Percentiles rank a stretch among this genome's conserved stretches.
phyloP scores from a whole-genome alignment of 495 filamentous ascomycete genomes.

The Letharia lupina region DNA sequence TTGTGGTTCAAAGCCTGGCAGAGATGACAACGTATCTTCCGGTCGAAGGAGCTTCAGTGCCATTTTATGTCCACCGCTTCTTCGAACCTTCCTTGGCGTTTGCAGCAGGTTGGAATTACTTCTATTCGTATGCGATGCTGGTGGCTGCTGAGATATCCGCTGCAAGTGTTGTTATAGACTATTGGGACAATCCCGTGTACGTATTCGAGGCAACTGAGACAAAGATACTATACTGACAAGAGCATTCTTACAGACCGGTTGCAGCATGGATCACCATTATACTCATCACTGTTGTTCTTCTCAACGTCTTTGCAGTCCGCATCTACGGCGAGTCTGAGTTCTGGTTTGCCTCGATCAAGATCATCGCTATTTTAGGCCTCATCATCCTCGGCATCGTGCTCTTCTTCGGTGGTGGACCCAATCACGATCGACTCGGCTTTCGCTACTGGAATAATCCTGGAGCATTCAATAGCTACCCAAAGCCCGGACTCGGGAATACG shows the following conservation, averaged over 20 bases:
- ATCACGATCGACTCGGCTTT: conserved; percentile 63
- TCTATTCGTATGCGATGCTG: conserved; percentile 62
- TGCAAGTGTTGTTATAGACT: conserved; percentile 65
- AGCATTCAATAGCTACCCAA: conserved; percentile 39
- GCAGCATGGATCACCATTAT: conserved; percentile 47
- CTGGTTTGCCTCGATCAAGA: conserved; percentile 70
- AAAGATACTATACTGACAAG: neutral
- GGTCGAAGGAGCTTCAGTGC: conserved; percentile 50
- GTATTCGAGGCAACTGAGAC: neutral
- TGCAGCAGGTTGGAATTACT: conserved; percentile 56
- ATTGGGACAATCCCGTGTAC: conserved; percentile 42
- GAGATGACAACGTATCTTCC: conserved; percentile 66
- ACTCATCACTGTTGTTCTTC: conserved; percentile 41
- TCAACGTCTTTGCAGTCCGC: conserved; percentile 52
- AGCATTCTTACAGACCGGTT: conserved; percentile 29
- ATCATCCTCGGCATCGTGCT: conserved; percentile 60
- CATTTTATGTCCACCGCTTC: conserved; percentile 49
- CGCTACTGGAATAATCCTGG: conserved; percentile 71
- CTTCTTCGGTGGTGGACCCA: conserved; percentile 67
- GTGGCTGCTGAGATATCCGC: conserved; percentile 79
- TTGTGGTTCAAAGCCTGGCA: conserved; percentile 58
- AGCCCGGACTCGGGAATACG: conserved; percentile 34
- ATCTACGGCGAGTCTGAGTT: conserved; percentile 81
- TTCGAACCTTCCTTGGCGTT: conserved; percentile 62
- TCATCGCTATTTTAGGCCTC: conserved; percentile 61